Base-by-base conservation (phyloP, 129 eudicot genomes). In the Helichrysum umbraculigerum region DNA sequence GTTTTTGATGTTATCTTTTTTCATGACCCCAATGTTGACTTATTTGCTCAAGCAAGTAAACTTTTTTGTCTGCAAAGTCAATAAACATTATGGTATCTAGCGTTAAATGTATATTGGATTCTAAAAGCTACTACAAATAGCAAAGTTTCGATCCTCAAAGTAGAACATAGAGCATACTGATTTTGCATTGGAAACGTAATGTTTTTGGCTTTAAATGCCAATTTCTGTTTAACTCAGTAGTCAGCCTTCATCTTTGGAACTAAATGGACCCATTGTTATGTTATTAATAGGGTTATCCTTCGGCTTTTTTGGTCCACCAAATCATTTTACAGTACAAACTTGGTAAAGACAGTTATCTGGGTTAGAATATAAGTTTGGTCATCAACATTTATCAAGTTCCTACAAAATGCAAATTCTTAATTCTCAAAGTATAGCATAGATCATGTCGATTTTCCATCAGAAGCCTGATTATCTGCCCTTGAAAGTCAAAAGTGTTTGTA, bases 401-500 rank as follows among this genome's bases (percentile, higher is more conserved):
- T 9, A 41, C 47, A 41, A 9, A 41, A 7, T 9, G 47, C 58
- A 22, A 6, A 21, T 68, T 68, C 20, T 42, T 6, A 3, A 0
- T 68, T 15, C 2, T 21, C 33, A 9, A 22, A 44, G 17, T 67
- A n/a, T 66, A 35, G 44, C 7, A 3, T 68, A 68, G 58, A 68
- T 3, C 19, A 33, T 39, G 15, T 70, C 2, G n/a, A 20, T 12
- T 4, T 21, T 42, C 6, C 54, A 68, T 19, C 9, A 42, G 35
- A 29, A 61, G 30, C 14, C 3, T n/a, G 71, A 66, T 42, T 32
- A 28, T 54, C 60, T 68, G 59, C 57, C 69, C 30, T 5, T 21
- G 50, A 21, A 6, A 12, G 54, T 75, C 79, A 58, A 71, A 71
- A 44, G 72, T 47, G 30, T 47, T 19, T 3, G 5, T 60, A 70